Conservation (phyloP, 108 stramenopile species). For the Stephanodiscus minutulus region DNA sequence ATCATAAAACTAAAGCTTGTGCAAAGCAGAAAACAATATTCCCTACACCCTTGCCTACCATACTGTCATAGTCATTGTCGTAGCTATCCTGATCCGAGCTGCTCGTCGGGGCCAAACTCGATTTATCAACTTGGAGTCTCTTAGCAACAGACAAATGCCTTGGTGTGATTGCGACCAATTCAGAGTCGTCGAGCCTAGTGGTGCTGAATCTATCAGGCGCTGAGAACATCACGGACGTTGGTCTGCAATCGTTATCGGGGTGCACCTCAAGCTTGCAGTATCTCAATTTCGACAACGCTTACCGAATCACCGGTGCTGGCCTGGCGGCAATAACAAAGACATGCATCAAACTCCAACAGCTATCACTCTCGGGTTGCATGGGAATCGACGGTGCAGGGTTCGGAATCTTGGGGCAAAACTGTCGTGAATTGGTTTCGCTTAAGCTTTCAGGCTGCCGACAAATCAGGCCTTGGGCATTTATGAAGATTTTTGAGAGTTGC, state of each 20-base stretch:
- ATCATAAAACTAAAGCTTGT: no score
- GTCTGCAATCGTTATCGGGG: conserved; percentile 31
- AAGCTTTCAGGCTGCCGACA: conserved; percentile 50
- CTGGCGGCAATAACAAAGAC: conserved; percentile 22
- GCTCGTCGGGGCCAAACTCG: conserved; percentile 7
- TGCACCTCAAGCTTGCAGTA: conserved; percentile 20
- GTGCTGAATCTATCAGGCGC: conserved; percentile 38
- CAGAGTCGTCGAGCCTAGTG: neutral
- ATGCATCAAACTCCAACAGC: conserved; percentile 28
- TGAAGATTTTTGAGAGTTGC: conserved; percentile 59
- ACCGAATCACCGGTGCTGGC: conserved; percentile 33
- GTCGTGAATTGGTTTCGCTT: conserved; percentile 29
- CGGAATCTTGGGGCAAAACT: conserved; percentile 47
- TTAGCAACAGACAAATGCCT: conserved; percentile 31
- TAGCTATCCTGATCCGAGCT: no score
- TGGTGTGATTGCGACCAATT: conserved; percentile 5
- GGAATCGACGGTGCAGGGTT: conserved; percentile 49
- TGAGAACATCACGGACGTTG: conserved; percentile 52
- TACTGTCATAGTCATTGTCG: no score
- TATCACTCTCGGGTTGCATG: conserved; percentile 50
- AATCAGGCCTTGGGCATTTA: conserved; percentile 52
- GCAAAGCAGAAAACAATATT: no score
- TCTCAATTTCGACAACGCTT: conserved; percentile 39
- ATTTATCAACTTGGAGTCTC: conserved; percentile 40
- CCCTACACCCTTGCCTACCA: no score